These are phyloP conservation scores for Pelargonium nanum DNA, from an alignment of 345 rosid genomes.

Conservation along the genomic window DNA sequence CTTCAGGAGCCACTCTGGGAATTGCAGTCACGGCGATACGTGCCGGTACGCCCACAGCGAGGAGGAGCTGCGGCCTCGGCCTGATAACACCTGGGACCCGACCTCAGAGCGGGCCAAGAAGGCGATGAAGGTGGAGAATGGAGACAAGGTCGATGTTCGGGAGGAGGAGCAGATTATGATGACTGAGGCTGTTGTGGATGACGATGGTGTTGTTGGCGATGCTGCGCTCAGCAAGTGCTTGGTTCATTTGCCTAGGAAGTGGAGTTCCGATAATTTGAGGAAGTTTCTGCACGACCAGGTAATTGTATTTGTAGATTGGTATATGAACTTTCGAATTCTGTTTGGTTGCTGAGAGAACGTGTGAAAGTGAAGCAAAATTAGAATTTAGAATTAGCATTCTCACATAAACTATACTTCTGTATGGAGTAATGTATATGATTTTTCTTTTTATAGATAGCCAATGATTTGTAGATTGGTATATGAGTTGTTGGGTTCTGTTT, in stretches of 20 bases:
- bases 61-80: constrained; percentile 67
- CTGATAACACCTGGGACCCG: constrained; percentile 90
- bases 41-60: constrained; percentile 91
- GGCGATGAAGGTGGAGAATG: constrained; percentile 26
- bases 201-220: constrained; percentile 26
- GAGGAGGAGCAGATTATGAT: constrained; percentile 36
- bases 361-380: neutral
- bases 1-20: constrained; percentile 45
- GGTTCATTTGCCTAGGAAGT: constrained; percentile 61
- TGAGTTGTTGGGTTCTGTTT: neutral
- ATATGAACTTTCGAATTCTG: neutral
- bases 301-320: constrained; percentile 4
- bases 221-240: constrained; percentile 58
- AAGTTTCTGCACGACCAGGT: constrained; percentile 61
- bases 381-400: neutral
- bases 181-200: constrained; percentile 43
- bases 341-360: neutral
- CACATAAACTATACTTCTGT: too few relatives aligned
- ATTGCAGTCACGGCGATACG: constrained; percentile 59
- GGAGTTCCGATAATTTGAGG: constrained; percentile 52
- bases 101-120: constrained; percentile 80
- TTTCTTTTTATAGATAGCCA: too few relatives aligned
- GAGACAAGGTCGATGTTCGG: constrained; percentile 13
- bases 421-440: too few relatives aligned
- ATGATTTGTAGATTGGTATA: neutral